A percentile compares a stretch with the other conserved stretches of the same genome.
Evolutionary conservation across 371 early-diverging fungal species (phyloP).

Genomic region (Rhizomucor pusillus): DNA sequence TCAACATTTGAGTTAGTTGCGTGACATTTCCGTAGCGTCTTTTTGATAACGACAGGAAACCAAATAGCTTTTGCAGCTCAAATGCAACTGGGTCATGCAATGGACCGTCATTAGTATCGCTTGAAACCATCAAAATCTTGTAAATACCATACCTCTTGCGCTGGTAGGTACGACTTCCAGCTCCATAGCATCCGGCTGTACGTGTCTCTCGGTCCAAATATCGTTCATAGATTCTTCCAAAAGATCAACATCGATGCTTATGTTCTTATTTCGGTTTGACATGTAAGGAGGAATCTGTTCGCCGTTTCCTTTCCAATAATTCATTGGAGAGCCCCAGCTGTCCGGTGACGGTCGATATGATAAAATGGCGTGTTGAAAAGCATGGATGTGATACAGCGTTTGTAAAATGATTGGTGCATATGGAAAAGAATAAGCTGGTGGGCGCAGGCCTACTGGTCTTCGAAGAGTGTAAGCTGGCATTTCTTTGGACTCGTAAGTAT

Average conservation of each 20-base stretch:
- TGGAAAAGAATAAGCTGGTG: conserved; percentile 35
- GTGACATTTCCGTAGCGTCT: conserved; percentile 10
- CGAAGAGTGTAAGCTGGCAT: background rate
- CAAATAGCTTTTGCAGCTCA: conserved; percentile 33
- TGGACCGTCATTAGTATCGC: too few species aligned
- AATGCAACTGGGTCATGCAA: too few species aligned
- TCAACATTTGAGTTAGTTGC: conserved; percentile 4
- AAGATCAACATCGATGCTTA: conserved; percentile 3
- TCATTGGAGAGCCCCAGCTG: conserved; percentile 26
- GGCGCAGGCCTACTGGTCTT: conserved; percentile 44
- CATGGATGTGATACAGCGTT: conserved; percentile 35
- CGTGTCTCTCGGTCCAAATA: too few species aligned
- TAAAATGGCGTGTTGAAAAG: conserved; percentile 30
- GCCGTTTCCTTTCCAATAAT: conserved; percentile 45
- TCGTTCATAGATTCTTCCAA: background rate
- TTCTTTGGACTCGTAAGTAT: background rate
- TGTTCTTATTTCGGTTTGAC: background rate
- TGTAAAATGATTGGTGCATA: conserved; percentile 37
- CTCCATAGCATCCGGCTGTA: background rate
- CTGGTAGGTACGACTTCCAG: background rate
- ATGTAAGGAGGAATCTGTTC: conserved; percentile 25
- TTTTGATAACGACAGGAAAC: conserved; percentile 7
- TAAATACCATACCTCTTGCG: background rate
- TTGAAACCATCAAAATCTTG: conserved; percentile 1
- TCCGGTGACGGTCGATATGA: conserved; percentile 29